phyloP scores from a whole-genome alignment of 2,329 filamentous ascomycete species.

The Xylariaceae sp. region DNA sequence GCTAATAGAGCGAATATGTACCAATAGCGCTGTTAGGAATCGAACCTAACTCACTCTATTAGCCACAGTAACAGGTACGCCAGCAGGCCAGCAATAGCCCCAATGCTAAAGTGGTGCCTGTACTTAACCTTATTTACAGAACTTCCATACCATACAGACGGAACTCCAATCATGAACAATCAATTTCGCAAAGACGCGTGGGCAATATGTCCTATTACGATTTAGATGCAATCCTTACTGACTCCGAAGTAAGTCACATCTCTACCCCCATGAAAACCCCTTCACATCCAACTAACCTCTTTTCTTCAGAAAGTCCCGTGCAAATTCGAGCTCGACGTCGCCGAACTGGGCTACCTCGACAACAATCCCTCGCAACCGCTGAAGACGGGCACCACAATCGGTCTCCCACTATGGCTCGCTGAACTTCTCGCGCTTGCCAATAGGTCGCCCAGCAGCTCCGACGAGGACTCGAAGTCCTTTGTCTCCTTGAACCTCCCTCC shows the following conservation, averaged over 20 bases:
- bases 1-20: no score
- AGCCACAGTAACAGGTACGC: no score
- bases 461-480: conserved; percentile 56
- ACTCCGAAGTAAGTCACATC: conserved; percentile 65
- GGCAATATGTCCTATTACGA: conserved; percentile 76
- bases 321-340: conserved; percentile 88
- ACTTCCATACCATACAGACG: neutral
- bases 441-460: conserved; percentile 38
- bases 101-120: neutral
- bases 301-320: conserved; percentile 82
- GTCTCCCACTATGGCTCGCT: conserved; percentile 90
- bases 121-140: no score
- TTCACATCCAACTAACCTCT: conserved; percentile 10
- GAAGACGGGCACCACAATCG: conserved; percentile 77
- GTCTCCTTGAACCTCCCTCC: conserved; percentile 81
- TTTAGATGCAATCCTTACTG: conserved; percentile 81
- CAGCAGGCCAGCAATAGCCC: no score
- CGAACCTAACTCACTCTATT: no score
- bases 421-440: conserved; percentile 83
- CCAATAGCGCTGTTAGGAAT: no score
- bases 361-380: conserved; percentile 73
- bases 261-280: neutral
- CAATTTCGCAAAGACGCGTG: conserved; percentile 7
- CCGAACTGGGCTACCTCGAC: conserved; percentile 85
- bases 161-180: conserved; percentile 6